Evolutionary conservation across 2,329 filamentous ascomycete species (phyloP), one percentile per base, ranked within the genome.

Genomic region (Venturia pyrina): DNA sequence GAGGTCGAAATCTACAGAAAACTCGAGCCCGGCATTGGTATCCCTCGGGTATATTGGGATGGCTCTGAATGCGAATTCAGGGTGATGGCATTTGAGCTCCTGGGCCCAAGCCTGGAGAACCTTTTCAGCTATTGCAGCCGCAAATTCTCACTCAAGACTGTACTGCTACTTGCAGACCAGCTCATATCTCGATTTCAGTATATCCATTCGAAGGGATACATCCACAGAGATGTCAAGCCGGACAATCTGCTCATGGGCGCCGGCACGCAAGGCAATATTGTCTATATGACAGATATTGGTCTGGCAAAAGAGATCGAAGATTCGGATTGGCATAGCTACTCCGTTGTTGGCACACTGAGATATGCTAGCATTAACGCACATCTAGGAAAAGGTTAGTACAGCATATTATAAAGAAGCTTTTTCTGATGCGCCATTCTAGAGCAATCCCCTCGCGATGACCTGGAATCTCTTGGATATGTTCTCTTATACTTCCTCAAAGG

Each of bases 81-180:
- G 80, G 95, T 93, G 77, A 98, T 99, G 95, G 95, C 98, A 64
- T 87, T 98, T 70, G 95, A 99, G 75, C 88, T 99, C 37, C 89
- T 99, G 66, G 95, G 95, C 48, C 95, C 95, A 71, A 95, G 89
- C 75, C 81, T 99, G 79, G 95, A 98, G 80, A 95, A 99, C 76
- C 85, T 99, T 44, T 99, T 99, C 90, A 98, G 98, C 86, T 98
- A 98, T 79, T 99, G 95, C 87, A 97, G 98, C 87, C 90, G 95
- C 79, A 98, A 98, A 79, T 98, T 98, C 83, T 97, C 93, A 15
- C 82, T 98, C 71, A 99, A 99, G 89, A 99, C 95, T 1, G 95
- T 98, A 34, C 85, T 99, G 56, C 86, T 99, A 32, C 86, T 99
- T 63, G 95, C 95, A 75, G 95, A 99, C 74, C 95, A 99, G 82